Percentiles rank a stretch among this genome's conserved stretches.
Conservation (phyloP, 2,329 filamentous ascomycete genomes). For the Aureobasidium uvarum region DNA sequence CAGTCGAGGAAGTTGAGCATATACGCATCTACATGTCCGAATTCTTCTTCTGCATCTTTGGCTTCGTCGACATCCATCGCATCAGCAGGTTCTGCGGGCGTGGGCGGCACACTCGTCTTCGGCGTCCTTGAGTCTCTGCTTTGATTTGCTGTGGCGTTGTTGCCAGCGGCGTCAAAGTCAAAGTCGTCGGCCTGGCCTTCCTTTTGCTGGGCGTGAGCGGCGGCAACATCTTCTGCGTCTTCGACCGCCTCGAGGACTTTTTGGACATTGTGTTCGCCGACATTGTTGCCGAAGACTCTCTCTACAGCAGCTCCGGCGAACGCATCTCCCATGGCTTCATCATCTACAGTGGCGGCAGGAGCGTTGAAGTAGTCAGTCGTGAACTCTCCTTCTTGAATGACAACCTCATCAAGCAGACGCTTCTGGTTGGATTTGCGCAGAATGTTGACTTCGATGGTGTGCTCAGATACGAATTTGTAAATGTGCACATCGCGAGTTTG, state of each 20-base stretch:
- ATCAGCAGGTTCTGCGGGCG: conserved; percentile 28
- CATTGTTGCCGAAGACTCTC: conserved; percentile 69
- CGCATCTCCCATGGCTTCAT: conserved; percentile 56
- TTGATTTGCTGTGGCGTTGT: conserved; percentile 51
- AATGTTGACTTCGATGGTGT: conserved; percentile 96
- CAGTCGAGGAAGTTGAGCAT: conserved; percentile 39
- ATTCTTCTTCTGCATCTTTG: conserved; percentile 47
- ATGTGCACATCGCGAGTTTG: conserved; percentile 98
- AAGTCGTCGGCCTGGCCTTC: conserved; percentile 81
- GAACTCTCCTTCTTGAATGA: conserved; percentile 97
- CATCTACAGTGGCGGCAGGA: conserved; percentile 54
- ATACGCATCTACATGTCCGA: conserved; percentile 66
- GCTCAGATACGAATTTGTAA: conserved; percentile 63
- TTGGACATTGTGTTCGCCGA: conserved; percentile 61
- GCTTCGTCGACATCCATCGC: conserved; percentile 31
- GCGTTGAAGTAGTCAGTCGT: conserved; percentile 94
- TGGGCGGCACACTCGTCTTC: conserved; percentile 43
- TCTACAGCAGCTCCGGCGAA: conserved; percentile 62
- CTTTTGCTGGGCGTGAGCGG: conserved; percentile 81
- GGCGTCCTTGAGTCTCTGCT: conserved; percentile 31
- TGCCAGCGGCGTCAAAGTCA: conserved; percentile 71
- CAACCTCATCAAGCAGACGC: conserved; percentile 94
- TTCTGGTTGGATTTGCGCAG: conserved; percentile 96
- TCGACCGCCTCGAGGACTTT: conserved; percentile 84
- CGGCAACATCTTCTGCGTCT: conserved; percentile 85